A percentile compares a stretch with the other conserved stretches of the same genome.
Conservation (phyloP, 2,329 filamentous ascomycete genomes). For the Fusarium sp. region DNA sequence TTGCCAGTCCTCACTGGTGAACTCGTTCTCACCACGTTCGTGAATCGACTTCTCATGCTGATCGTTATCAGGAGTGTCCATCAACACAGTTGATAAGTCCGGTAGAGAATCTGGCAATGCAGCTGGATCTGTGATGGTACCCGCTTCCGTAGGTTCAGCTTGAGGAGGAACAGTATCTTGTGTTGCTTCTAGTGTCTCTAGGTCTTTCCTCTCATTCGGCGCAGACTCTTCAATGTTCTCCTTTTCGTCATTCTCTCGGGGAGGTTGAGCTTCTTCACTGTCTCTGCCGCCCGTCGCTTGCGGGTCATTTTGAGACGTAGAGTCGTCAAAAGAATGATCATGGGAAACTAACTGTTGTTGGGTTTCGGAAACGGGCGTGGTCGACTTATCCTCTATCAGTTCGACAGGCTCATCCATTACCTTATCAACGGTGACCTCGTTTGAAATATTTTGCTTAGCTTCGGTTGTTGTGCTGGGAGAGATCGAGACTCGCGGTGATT, state of each 20-base stretch:
- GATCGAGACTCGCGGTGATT: not conserved
- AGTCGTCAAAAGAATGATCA: not conserved
- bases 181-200: conserved; percentile 16
- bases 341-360: not conserved
- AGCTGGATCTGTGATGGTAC: not conserved
- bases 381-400: not conserved
- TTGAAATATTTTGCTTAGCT: not conserved
- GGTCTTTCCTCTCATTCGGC: conserved; percentile 14
- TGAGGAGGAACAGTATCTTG: not conserved
- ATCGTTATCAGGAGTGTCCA: not conserved
- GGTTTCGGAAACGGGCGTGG: not conserved
- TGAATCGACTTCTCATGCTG: not conserved
- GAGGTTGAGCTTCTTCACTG: conserved; percentile 19
- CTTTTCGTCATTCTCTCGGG: conserved; percentile 53
- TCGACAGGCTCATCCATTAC: not conserved
- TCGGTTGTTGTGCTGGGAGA: not conserved
- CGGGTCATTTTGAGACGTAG: conserved; percentile 7
- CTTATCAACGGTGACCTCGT: not conserved
- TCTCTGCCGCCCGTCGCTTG: conserved; percentile 15
- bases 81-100: not conserved
- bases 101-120: not conserved
- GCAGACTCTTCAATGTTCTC: conserved; percentile 19
- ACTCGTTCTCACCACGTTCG: conserved; percentile 12
- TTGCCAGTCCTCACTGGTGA: conserved; percentile 33
- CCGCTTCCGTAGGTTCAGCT: not conserved